Conservation (phyloP, 352 stramenopile species). For the Plasmopara halstedii region DNA sequence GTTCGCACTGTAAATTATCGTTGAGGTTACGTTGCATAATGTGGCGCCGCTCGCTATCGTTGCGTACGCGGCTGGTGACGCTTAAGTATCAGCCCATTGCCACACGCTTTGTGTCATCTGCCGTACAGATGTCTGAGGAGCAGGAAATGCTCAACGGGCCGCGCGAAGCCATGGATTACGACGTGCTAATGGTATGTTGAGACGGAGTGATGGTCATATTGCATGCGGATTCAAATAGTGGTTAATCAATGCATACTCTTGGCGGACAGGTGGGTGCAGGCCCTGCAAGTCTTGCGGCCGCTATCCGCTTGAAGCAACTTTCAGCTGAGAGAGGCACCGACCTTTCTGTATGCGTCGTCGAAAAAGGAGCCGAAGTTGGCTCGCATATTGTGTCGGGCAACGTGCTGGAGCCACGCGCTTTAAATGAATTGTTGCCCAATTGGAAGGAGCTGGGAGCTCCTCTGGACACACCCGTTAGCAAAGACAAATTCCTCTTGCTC, state of each 20-base stretch:
- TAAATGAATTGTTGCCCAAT: slow-evolving; percentile 96
- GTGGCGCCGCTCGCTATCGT: slow-evolving; percentile 32
- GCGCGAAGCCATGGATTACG: slow-evolving; percentile 96
- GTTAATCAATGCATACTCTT: neutral
- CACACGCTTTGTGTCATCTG: slow-evolving; percentile 31
- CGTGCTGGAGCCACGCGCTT: slow-evolving; percentile 96
- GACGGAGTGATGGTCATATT: slow-evolving; percentile 16
- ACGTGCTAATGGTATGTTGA: slow-evolving; percentile 94
- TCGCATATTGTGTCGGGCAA: slow-evolving; percentile 97
- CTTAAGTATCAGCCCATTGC: slow-evolving; percentile 6
- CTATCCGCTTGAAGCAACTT: slow-evolving; percentile 98
- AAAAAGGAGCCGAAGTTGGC: slow-evolving; percentile 95
- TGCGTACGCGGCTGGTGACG: slow-evolving; percentile 13
- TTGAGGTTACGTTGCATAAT: no score
- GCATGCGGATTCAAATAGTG: slow-evolving; percentile 4
- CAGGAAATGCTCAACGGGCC: slow-evolving; percentile 59
- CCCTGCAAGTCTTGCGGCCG: slow-evolving; percentile 90
- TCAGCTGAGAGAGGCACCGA: slow-evolving; percentile 90
- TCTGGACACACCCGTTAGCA: slow-evolving; percentile 88
- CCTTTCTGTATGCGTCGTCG: slow-evolving; percentile 91
- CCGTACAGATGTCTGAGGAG: slow-evolving; percentile 45
- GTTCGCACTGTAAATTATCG: no score
- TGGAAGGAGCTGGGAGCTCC: slow-evolving; percentile 88
- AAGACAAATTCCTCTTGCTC: slow-evolving; percentile 93
- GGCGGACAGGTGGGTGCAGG: slow-evolving; percentile 54